Evolutionary conservation across 768 basidiomycete genomes (phyloP), one percentile per base, ranked within the genome.

Genomic region (Galerina marginata): DNA sequence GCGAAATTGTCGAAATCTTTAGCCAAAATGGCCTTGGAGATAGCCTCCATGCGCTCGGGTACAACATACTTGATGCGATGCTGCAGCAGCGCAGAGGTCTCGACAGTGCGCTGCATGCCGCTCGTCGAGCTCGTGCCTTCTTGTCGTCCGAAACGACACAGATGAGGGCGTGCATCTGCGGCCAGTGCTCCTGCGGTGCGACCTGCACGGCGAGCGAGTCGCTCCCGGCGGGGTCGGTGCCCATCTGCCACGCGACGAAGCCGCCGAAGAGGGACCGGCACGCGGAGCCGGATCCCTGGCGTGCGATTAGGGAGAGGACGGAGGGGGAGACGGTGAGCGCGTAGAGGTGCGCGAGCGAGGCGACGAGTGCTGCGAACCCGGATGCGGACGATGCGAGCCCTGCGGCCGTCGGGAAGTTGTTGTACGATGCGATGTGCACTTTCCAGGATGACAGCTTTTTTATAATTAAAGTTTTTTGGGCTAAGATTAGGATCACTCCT

Each of bases 371-470:
- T 4, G 97, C 96, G 68, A 99, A 96, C 14, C 97, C 97, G 0
- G 95, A 93, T 0, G 97, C 97, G 37, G 96, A 98, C 1, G 96
- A 98, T 1, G 97, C 97, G 46, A 99, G 88, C 4, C 97, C 97
- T 0, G 97, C 97, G 12, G 97, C 97, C 12, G 97, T 99, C 33
- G 97, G 97, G 83, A 99, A 99, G 81, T 99, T 99, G 84, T 99
- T 99, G 79, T 87, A 89, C 6, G 96, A 99, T 58, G 87, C 87
- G 68, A 99, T 95, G 78, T 95, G 95, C 4, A 99, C 86, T 15
- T 83, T 77, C 74, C 79, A 92, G 14, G 78, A 65, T 0, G 95
- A 91, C 39, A 96, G 75, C 89, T 92, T 67, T 36, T 55, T n/a
- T 54, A 20, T n/a, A n/a, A 20, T 26, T n/a, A 43, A 14, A 38